Percentiles rank a stretch among this genome's conserved stretches.
Conservation (phyloP, 176 grass and related monocot genomes). For the Oryza coarctata region DNA sequence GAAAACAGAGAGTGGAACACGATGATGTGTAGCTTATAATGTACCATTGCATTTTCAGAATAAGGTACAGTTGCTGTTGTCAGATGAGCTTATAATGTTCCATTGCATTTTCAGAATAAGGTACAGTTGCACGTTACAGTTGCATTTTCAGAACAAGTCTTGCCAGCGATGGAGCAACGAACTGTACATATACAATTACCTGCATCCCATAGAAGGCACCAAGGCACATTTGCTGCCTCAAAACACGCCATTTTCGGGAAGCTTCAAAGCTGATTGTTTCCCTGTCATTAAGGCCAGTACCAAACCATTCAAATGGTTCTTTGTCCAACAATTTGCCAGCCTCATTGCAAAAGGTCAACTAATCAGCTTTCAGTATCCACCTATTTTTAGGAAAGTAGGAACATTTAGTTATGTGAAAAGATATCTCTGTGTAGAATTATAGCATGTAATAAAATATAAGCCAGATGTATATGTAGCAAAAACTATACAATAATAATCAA, state of each 20-base stretch:
- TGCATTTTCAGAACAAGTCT: constrained; percentile 27
- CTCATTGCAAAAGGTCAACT: constrained; percentile 64
- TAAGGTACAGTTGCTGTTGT: not conserved
- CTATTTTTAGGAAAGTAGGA: constrained; percentile 37
- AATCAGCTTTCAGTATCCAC: constrained; percentile 89
- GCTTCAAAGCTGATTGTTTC: constrained; percentile 76
- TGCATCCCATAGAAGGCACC: constrained; percentile 82
- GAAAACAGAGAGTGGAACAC: not conserved
- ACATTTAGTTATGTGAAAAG: not conserved
- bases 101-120: constrained; percentile 1
- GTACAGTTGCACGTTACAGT: not conserved
- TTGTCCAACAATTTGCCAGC: constrained; percentile 66
- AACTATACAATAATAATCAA: not conserved
- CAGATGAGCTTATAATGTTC: not conserved
- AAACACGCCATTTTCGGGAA: constrained; percentile 69
- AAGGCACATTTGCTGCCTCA: constrained; percentile 70
- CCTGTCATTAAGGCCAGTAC: constrained; percentile 59
- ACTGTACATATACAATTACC: constrained; percentile 71
- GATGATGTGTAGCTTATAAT: not conserved
- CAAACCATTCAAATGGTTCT: constrained; percentile 80
- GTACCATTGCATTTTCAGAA: not conserved
- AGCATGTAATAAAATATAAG: constrained; percentile 10
- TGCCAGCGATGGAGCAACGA: constrained; percentile 71
- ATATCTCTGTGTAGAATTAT: not conserved
- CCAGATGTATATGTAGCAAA: not conserved